phyloP scores from a whole-genome alignment of 768 basidiomycete species.

The Mycena rebaudengoi region DNA sequence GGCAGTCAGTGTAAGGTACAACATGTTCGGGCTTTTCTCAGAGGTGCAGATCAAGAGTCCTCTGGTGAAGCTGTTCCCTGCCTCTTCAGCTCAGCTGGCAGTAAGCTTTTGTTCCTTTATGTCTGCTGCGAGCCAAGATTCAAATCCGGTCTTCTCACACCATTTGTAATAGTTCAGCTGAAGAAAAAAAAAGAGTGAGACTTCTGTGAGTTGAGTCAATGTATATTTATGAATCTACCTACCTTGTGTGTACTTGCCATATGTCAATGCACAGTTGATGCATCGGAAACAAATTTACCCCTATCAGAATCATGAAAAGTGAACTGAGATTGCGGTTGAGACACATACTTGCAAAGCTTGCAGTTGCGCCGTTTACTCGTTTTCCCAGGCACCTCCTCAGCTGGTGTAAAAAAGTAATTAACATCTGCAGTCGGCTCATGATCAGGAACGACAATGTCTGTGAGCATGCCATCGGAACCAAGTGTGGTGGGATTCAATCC shows the following conservation, averaged over 20 bases:
- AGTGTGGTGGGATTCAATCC: neutral
- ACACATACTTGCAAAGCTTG: slow-evolving; percentile 11
- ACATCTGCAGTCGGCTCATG: neutral
- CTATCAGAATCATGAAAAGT: neutral
- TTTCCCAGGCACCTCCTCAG: neutral
- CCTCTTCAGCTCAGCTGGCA: neutral
- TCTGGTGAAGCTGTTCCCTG: slow-evolving; percentile 2
- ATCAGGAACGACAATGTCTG: slow-evolving; percentile 1
- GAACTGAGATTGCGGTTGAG: neutral
- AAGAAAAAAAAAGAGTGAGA: neutral
- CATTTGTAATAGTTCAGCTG: slow-evolving; percentile 11
- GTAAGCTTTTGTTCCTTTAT: neutral
- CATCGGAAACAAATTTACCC: neutral
- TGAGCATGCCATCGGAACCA: slow-evolving; percentile 6
- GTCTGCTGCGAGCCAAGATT: slow-evolving; percentile 12
- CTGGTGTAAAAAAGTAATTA: neutral
- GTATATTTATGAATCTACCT: neutral
- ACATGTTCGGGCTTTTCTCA: slow-evolving; percentile 12
- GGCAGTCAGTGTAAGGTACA: slow-evolving; percentile 25
- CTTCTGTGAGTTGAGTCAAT: too few relatives aligned
- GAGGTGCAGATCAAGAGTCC: slow-evolving; percentile 12
- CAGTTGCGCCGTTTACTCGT: neutral
- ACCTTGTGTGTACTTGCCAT: neutral
- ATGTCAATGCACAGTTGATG: slow-evolving; percentile 9
- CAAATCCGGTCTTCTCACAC: slow-evolving; percentile 9